Percentiles rank a stretch among this genome's conserved stretches.
Evolutionary conservation across 139 green algal genomes (phyloP).

Genomic region (Closterium sp.): DNA sequence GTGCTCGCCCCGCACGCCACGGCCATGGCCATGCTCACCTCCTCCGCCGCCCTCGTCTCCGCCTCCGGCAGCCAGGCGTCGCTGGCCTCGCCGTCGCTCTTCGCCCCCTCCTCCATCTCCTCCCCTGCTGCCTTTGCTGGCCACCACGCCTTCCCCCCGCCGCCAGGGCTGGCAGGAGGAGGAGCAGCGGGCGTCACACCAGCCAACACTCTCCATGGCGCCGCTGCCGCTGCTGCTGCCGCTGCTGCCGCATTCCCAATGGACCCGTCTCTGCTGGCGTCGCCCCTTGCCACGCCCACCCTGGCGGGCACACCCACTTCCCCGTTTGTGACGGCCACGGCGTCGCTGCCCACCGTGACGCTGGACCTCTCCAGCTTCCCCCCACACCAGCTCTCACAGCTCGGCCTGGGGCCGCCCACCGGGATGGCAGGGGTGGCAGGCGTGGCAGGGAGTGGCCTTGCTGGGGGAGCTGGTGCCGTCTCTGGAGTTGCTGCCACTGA

Average conservation of each 20-base stretch:
- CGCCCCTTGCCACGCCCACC: not conserved
- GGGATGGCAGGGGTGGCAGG: not conserved
- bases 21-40: constrained; percentile 27
- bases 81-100: not conserved
- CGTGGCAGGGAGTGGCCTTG: not conserved
- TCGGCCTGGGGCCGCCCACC: not conserved
- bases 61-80: not conserved
- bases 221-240: not conserved
- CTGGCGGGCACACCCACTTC: not conserved
- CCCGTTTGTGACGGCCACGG: not conserved
- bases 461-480: no score
- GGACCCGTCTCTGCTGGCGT: not conserved
- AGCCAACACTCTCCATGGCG: not conserved
- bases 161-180: not conserved
- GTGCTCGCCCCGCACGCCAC: constrained; percentile 10
- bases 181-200: not conserved
- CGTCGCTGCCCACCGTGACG: not conserved
- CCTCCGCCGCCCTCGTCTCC: not conserved
- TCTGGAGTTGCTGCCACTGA: no score
- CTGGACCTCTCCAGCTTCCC: not conserved
- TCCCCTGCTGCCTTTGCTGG: not conserved
- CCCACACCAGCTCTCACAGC: not conserved
- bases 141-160: not conserved
- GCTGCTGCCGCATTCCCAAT: not conserved
- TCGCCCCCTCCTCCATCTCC: not conserved